Conservation (phyloP, 805 yeast species). For the Kregervanrija pseudodelftensis region DNA sequence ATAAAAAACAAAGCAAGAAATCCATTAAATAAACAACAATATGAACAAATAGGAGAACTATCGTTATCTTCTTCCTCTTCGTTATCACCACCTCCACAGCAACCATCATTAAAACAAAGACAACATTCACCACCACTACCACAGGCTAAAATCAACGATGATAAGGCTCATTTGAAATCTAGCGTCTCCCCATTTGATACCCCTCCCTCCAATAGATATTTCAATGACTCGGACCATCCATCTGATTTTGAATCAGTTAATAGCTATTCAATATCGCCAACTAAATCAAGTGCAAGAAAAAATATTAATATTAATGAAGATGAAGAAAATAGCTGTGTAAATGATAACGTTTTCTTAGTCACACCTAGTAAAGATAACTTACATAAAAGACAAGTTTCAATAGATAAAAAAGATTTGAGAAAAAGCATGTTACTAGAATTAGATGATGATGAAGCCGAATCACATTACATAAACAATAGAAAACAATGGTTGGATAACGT, state of each 20-base stretch:
- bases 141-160: not conserved
- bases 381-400: constrained; percentile 5
- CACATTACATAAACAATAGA: constrained; percentile 38
- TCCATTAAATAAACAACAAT: too few relatives aligned
- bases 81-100: not conserved
- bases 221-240: not conserved
- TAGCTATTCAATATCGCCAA: too few relatives aligned
- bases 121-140: not conserved
- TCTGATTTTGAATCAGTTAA: too few relatives aligned
- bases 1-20: not conserved
- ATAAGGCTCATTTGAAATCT: not conserved
- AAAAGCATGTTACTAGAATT: not conserved
- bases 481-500: constrained; percentile 30
- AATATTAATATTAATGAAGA: not conserved
- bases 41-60: too few relatives aligned
- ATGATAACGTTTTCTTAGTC: not conserved
- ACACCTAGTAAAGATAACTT: not conserved
- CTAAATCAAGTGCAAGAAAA: too few relatives aligned
- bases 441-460: constrained; percentile 26
- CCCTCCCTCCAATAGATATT: constrained; percentile 6
- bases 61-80: not conserved
- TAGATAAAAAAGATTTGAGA: constrained; percentile 1
- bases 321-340: not conserved
- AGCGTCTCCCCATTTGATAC: constrained; percentile 12
- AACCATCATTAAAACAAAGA: not conserved